Evolutionary conservation across 108 stramenopile species (phyloP), one percentile per base, ranked within the genome.

Genomic region (Discostella stelligeroides): DNA sequence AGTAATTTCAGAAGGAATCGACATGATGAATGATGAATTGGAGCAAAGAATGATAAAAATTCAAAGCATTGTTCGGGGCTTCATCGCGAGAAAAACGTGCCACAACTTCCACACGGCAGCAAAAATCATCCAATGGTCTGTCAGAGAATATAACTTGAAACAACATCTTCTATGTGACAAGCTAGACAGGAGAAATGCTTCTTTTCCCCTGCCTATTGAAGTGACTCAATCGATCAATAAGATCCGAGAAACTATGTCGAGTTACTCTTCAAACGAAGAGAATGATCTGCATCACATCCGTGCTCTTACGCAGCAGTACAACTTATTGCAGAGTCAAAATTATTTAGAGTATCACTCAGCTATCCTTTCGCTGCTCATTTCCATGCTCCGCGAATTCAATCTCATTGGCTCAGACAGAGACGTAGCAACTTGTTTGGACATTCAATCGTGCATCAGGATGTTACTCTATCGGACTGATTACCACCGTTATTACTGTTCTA

Each of bases 341-440:
- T 66, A 66, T 34, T 54, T 41, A 51, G 65, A 66, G 27, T 66
- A 66, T 25, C 40, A 55, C 37, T 66, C 53, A 54, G 39, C 65
- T 24, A 54, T 66, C 17, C 39, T 66, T 21, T 34, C 40, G 38
- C 8, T 66, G 53, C 65, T 55, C 1, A 24, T 24, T 24, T 55
- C 65, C 37, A 39, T 51, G 40, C 15, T 66, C 18, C 39, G 57
- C n/a, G 57, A 58, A 58, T 20, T 58, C 38, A 58, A 20, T 20
- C 14, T 40, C 17, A 38, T 1, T 20, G 18, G 7, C 37, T n/a
- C 20, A 1, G 17, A 39, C 34, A 18, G 17, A 39, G 20, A 17
- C 13, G 18, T 17, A 34, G 39, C 13, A 4, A 39, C 57, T 34
- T 30, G 1, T 30, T 30, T 30, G 55, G 28, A 56, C 55, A 38